phyloP scores from a whole-genome alignment of 2,329 filamentous ascomycete genomes.

The Massarina eburnea region DNA sequence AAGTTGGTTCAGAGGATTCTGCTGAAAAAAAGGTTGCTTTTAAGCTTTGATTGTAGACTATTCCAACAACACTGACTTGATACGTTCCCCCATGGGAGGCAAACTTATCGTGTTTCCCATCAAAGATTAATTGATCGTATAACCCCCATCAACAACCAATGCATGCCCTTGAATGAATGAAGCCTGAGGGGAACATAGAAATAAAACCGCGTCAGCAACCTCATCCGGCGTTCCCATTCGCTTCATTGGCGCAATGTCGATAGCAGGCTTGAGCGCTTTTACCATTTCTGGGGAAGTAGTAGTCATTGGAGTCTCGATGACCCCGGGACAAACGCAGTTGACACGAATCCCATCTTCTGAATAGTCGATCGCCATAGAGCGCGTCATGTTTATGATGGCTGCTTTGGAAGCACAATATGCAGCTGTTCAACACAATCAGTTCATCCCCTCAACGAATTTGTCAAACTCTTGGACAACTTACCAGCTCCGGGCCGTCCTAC shows the following conservation, averaged over 20 bases:
- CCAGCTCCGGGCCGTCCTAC: slow-evolving; percentile 29
- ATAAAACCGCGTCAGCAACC: slow-evolving; percentile 56
- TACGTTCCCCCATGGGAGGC: not conserved
- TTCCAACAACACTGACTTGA: not conserved
- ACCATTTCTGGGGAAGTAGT: slow-evolving; percentile 27
- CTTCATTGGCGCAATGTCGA: slow-evolving; percentile 51
- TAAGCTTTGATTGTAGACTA: slow-evolving; percentile 11
- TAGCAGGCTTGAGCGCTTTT: slow-evolving; percentile 41
- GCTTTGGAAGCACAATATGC: slow-evolving; percentile 62
- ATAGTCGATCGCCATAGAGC: slow-evolving; percentile 60
- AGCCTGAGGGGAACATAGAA: slow-evolving; percentile 55
- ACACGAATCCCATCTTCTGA: slow-evolving; percentile 54
- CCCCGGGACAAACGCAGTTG: slow-evolving; percentile 61
- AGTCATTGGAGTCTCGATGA: slow-evolving; percentile 47
- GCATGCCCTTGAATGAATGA: slow-evolving; percentile 56
- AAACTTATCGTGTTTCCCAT: not conserved
- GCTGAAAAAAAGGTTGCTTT: slow-evolving; percentile 12
- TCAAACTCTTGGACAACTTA: slow-evolving; percentile 5
- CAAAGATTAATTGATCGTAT: slow-evolving; percentile 25
- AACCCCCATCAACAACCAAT: slow-evolving; percentile 52
- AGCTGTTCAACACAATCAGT: slow-evolving; percentile 39
- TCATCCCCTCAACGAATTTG: not conserved
- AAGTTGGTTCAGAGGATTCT: not conserved
- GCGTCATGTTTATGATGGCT: slow-evolving; percentile 60
- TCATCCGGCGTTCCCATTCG: slow-evolving; percentile 55